phyloP scores from a whole-genome alignment of 1,284 basidiomycete species.

The Exobasidium rhododendri region DNA sequence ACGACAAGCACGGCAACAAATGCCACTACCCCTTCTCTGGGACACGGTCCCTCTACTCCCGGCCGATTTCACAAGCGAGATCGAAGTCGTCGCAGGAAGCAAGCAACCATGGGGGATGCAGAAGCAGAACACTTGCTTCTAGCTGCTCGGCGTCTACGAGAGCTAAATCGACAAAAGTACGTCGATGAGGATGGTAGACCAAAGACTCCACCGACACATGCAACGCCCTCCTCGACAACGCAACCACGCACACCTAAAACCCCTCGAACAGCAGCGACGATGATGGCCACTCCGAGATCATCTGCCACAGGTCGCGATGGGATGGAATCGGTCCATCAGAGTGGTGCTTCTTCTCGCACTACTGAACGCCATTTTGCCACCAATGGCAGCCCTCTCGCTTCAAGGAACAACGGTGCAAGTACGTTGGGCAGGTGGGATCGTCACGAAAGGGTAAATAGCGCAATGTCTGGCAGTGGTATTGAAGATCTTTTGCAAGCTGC shows the following conservation, averaged over 20 bases:
- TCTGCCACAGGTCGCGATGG: background rate
- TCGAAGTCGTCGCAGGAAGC: conserved; percentile 27
- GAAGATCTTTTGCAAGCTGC: conserved; percentile 53
- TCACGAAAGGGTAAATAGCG: conserved; percentile 17
- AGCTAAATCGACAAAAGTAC: conserved; percentile 30
- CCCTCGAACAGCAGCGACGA: background rate
- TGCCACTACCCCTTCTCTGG: background rate
- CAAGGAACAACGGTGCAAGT: background rate
- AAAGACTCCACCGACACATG: conserved; percentile 7
- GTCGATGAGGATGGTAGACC: conserved; percentile 15
- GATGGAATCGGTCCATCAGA: conserved; percentile 1
- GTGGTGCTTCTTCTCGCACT: conserved; percentile 8
- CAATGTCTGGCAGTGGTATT: conserved; percentile 33
- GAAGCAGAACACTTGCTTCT: conserved; percentile 57
- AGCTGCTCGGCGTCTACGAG: conserved; percentile 51
- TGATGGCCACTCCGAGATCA: background rate
- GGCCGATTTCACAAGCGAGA: conserved; percentile 20
- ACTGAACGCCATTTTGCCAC: background rate
- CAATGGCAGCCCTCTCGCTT: conserved; percentile 3
- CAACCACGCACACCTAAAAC: conserved; percentile 10
- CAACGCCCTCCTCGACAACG: background rate
- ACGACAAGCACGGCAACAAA: background rate
- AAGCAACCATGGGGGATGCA: conserved; percentile 56
- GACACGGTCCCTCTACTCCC: background rate
- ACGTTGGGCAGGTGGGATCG: background rate